phyloP scores from a whole-genome alignment of 768 basidiomycete genomes.

The Phylloporus sp. region DNA sequence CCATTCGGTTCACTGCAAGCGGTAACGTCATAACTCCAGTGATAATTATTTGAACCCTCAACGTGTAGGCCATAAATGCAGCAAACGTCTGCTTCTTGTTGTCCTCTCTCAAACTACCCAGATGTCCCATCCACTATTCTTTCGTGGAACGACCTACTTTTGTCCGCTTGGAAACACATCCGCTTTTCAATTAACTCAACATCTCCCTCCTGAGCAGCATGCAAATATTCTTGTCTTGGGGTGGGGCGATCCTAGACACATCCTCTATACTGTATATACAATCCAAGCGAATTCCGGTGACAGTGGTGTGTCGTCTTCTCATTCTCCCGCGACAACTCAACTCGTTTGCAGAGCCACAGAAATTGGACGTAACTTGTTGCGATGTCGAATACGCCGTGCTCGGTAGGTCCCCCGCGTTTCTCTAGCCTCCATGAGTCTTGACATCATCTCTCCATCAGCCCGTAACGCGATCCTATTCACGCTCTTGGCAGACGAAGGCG shows the following conservation, averaged over 20 bases:
- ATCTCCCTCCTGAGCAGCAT: conserved; percentile 42
- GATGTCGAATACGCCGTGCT: conserved; percentile 28
- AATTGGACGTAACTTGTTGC: conserved; percentile 28
- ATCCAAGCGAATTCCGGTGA: conserved; percentile 8
- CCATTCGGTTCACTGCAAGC: too few species aligned
- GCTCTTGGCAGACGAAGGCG: conserved; percentile 22
- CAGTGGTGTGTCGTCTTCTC: conserved; percentile 6
- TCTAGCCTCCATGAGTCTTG: neutral
- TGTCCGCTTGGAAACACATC: conserved; percentile 60
- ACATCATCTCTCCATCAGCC: conserved; percentile 13
- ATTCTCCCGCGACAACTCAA: neutral
- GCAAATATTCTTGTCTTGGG: conserved; percentile 50
- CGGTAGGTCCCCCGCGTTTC: conserved; percentile 13
- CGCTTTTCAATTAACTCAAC: conserved; percentile 44
- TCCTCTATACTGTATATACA: conserved; percentile 43
- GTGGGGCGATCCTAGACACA: conserved; percentile 53
- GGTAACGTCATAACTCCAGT: too few species aligned
- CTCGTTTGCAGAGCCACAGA: conserved; percentile 19
- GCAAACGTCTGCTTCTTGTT: too few species aligned
- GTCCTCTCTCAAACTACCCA: neutral
- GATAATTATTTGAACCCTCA: too few species aligned
- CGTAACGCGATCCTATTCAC: conserved; percentile 29
- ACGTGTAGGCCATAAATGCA: too few species aligned
- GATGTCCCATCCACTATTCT: conserved; percentile 26
- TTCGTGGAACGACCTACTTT: conserved; percentile 38